These are phyloP conservation scores for Exophiala calicioides DNA, from an alignment of 2,329 filamentous ascomycete genomes.

Conservation along the genomic window DNA sequence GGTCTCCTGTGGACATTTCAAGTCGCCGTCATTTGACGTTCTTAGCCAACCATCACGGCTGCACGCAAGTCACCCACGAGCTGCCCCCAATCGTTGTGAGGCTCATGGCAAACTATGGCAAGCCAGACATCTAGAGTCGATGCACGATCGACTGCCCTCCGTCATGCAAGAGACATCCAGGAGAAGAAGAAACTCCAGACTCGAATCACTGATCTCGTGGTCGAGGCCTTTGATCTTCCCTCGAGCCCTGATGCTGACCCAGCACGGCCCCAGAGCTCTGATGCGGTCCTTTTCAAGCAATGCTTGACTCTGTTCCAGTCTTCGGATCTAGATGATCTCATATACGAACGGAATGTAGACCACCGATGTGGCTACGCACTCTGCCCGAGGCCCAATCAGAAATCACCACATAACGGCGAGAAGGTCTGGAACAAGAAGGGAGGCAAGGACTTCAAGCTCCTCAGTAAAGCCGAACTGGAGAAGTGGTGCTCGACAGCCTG, in stretches of 20 bases:
- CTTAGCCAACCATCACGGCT: not conserved
- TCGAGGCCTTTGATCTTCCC: slow-evolving; percentile 69
- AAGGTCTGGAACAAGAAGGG: slow-evolving; percentile 55
- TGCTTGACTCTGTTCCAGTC: slow-evolving; percentile 76
- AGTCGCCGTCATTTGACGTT: too few relatives aligned
- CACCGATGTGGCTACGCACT: slow-evolving; percentile 80
- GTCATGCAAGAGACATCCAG: slow-evolving; percentile 81
- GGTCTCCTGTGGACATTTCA: too few relatives aligned
- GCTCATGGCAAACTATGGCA: slow-evolving; percentile 20
- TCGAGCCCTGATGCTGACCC: slow-evolving; percentile 54
- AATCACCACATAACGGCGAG: slow-evolving; percentile 56
- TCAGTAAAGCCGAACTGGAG: slow-evolving; percentile 71
- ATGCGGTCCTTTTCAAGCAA: slow-evolving; percentile 65
- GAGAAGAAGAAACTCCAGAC: slow-evolving; percentile 76
- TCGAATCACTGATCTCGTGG: slow-evolving; percentile 69
- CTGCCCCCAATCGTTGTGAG: not conserved
- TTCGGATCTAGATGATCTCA: slow-evolving; percentile 82
- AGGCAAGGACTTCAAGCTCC: slow-evolving; percentile 63
- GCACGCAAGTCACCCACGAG: not conserved
- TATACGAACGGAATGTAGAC: slow-evolving; percentile 85
- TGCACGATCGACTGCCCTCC: slow-evolving; percentile 64
- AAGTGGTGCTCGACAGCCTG: slow-evolving; percentile 85
- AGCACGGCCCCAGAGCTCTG: slow-evolving; percentile 56
- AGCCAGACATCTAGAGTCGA: slow-evolving; percentile 7
- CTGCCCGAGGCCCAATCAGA: slow-evolving; percentile 66